Evolutionary conservation across 805 yeast genomes (phyloP).

Genomic region (Zygosaccharomyces siamensis): DNA sequence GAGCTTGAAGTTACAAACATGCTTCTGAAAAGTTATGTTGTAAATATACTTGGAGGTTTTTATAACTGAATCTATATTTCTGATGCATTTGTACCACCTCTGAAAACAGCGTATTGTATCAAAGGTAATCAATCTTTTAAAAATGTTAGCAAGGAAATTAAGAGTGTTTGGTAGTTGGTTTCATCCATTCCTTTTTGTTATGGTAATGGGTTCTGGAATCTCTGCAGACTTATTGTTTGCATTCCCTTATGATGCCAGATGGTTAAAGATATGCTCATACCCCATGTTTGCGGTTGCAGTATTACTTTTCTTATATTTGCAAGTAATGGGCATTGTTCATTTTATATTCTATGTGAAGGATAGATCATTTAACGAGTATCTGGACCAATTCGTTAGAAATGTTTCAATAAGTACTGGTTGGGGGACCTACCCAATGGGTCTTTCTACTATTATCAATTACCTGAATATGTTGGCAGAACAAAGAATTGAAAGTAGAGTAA

Average conservation of each 20-base stretch:
- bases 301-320: constrained; percentile 42
- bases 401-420: constrained; percentile 54
- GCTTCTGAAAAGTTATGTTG: not conserved
- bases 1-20: not conserved
- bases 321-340: constrained; percentile 41
- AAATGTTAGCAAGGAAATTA: constrained; percentile 1
- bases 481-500: constrained; percentile 12
- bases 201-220: constrained; percentile 85
- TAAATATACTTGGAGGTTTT: not conserved
- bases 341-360: constrained; percentile 31
- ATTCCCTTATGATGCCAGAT: constrained; percentile 60
- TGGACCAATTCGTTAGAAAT: constrained; percentile 34
- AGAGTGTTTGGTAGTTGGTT: constrained; percentile 23
- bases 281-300: constrained; percentile 60
- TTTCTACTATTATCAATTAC: constrained; percentile 58
- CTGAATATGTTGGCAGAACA: constrained; percentile 42
- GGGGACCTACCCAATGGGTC: constrained; percentile 83
- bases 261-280: constrained; percentile 55
- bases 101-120: not conserved
- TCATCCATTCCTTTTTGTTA: constrained; percentile 60
- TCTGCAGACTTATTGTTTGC: constrained; percentile 53
- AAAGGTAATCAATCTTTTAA: not conserved
- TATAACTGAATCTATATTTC: not conserved
- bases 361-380: constrained; percentile 22
- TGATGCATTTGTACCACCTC: not conserved